phyloP scores from a whole-genome alignment of 495 filamentous ascomycete genomes.

The Chaetomium tenue region DNA sequence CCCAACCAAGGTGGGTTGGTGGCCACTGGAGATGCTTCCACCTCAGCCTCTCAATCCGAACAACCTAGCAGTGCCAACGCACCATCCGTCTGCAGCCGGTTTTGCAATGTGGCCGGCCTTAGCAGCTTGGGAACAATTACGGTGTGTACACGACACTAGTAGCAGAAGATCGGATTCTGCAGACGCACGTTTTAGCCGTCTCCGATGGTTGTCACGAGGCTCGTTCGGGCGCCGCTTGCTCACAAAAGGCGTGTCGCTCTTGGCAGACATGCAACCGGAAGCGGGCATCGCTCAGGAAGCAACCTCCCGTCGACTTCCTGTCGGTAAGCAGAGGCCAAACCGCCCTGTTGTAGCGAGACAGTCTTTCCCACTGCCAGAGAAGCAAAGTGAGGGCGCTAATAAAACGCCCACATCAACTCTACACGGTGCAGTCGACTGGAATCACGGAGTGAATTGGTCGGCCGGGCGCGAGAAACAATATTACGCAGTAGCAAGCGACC shows the following conservation, averaged over 20 bases:
- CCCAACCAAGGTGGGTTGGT: slow-evolving; percentile 23
- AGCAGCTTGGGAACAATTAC: not conserved
- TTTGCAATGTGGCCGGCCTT: not conserved
- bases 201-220: slow-evolving; percentile 14
- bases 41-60: slow-evolving; percentile 14
- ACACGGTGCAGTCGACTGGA: not conserved
- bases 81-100: not conserved
- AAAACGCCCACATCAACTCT: not conserved
- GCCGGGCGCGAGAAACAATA: not conserved
- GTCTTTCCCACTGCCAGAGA: not conserved
- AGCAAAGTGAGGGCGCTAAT: not conserved
- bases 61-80: slow-evolving; percentile 15
- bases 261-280: slow-evolving; percentile 6
- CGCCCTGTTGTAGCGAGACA: not conserved
- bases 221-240: not conserved
- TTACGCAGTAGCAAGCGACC: not conserved
- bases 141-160: not conserved
- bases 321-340: not conserved
- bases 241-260: not conserved
- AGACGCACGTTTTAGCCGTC: slow-evolving; percentile 4
- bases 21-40: slow-evolving; percentile 17
- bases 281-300: not conserved
- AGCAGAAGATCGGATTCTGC: not conserved
- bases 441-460: not conserved
- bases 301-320: not conserved